Conservation (phyloP, 140 eudicot species). For the Flaveria floridana region DNA sequence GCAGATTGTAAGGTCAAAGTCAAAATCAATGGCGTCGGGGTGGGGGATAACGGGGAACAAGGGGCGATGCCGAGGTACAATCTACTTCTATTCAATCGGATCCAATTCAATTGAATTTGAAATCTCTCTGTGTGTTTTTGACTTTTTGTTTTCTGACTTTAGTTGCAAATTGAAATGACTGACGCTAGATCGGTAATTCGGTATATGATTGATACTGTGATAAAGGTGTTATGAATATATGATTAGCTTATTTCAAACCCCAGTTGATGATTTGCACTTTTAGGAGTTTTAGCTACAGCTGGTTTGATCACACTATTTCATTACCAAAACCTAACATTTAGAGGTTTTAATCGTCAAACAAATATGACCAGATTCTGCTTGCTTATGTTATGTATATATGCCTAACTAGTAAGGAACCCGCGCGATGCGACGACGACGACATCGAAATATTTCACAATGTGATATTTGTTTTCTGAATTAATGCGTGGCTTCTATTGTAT, state of each 20-base stretch:
- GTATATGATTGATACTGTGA: background rate
- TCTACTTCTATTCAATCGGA: conserved; percentile 5
- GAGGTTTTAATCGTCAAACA: conserved; percentile 20
- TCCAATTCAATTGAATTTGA: background rate
- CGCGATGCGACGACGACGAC: too few species aligned
- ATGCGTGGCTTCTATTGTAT: too few species aligned
- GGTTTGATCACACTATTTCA: background rate
- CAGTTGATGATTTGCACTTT: conserved; percentile 11
- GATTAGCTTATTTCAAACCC: conserved; percentile 19
- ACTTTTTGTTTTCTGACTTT: too few species aligned
- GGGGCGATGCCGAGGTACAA: conserved; percentile 69
- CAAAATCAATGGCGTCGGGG: conserved; percentile 73
- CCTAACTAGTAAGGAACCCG: too few species aligned
- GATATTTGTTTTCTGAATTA: too few species aligned
- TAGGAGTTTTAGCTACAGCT: background rate
- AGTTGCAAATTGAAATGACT: conserved; percentile 1
- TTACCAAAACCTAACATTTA: background rate
- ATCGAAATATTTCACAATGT: too few species aligned
- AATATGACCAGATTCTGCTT: conserved; percentile 14
- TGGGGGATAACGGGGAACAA: conserved; percentile 97
- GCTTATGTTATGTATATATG: conserved; percentile 2
- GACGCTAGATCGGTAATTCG: background rate
- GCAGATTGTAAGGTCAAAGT: conserved; percentile 5
- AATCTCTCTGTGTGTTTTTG: too few species aligned
- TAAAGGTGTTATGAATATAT: background rate